Base-by-base conservation (phyloP, 345 rosid genomes). In the Murraya paniculata region DNA sequence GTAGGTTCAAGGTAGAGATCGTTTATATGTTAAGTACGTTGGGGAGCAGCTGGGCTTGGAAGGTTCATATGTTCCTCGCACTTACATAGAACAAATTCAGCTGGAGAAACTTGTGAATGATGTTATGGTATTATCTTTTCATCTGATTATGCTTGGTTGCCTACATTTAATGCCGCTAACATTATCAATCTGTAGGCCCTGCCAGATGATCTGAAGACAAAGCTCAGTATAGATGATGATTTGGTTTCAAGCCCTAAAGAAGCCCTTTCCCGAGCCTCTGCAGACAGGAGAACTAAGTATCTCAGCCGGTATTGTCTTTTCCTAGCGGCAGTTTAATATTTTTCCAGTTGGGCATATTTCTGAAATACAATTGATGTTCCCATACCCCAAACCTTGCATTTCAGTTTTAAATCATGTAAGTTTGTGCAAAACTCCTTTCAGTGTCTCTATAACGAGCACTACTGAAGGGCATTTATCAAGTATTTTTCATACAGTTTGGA, bases 1-100 rank as follows among this genome's bases (percentile, higher is more conserved):
- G 64, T 86, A 95, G 99, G 99, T 95, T 77, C 99, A 95, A 95
- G 99, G 99, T 57, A 85, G 84, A 87, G 99, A 93, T 79, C 98
- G 99, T n/a, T 72, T 80, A 24, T 87, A 83, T 21, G 93, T 95
- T 30, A 87, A 90, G 82, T 79, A 65, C 78, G 88, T 92, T 41
- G 97, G 92, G 10, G 95, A 91, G 81, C 88, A 89, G 83, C 91
- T 96, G 65, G 94, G 92, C 59, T 83, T 96, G 90, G 99, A 96
- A 58, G 95, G 97, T 72, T 90, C 97, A 64, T 96, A 89, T 84
- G 86, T 91, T 79, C 90, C 99, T 74, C 97, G 93, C 57, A 96
- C 99, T 67, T 96, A 96, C 81, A 96, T 96, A 78, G 98, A 94
- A 80, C 98, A 96, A 84, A 96, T 96, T 77, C 98, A 96, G 87